A percentile compares a stretch with the other conserved stretches of the same genome.
These are phyloP conservation scores for Tardiomyces depauwii DNA, from an alignment of 1,139 yeast species.

Conservation along the genomic window DNA sequence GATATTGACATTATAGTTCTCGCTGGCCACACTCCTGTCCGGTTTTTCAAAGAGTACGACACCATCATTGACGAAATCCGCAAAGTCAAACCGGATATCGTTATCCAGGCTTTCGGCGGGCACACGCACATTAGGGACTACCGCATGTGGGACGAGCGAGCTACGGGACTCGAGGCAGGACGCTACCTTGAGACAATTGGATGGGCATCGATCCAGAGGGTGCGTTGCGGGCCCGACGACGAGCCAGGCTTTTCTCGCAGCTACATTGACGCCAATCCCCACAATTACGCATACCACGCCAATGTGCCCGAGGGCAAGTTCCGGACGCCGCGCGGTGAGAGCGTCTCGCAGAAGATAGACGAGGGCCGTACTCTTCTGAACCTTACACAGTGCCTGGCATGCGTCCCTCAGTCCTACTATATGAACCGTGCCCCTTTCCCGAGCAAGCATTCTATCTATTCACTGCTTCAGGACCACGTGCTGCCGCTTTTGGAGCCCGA, in stretches of 20 bases:
- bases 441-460: conserved; percentile 48
- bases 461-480: conserved; percentile 47
- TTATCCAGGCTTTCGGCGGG: conserved; percentile 87
- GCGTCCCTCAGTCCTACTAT: conserved; percentile 54
- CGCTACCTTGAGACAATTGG: conserved; percentile 90
- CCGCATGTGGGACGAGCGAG: conserved; percentile 48
- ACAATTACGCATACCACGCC: conserved; percentile 59
- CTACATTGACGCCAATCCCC: conserved; percentile 69
- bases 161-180: conserved; percentile 82
- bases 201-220: conserved; percentile 46
- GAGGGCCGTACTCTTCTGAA: conserved; percentile 38
- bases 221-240: conserved; percentile 2
- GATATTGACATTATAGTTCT: conserved; percentile 57
- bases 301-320: conserved; percentile 20
- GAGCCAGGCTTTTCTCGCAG: conserved; percentile 35
- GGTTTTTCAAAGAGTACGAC: conserved; percentile 48
- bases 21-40: conserved; percentile 74
- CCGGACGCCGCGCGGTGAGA: conserved; percentile 42
- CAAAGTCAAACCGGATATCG: conserved; percentile 42
- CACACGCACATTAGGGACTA: conserved; percentile 91
- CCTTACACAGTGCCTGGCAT: conserved; percentile 49
- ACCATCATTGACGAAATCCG: conserved; percentile 41
- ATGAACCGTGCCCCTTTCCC: conserved; percentile 60
- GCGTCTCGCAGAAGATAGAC: conserved; percentile 36
- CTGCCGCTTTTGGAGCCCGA: conserved; percentile 41